Conservation (phyloP, 768 basidiomycete genomes). For the Russula dissimulans region DNA sequence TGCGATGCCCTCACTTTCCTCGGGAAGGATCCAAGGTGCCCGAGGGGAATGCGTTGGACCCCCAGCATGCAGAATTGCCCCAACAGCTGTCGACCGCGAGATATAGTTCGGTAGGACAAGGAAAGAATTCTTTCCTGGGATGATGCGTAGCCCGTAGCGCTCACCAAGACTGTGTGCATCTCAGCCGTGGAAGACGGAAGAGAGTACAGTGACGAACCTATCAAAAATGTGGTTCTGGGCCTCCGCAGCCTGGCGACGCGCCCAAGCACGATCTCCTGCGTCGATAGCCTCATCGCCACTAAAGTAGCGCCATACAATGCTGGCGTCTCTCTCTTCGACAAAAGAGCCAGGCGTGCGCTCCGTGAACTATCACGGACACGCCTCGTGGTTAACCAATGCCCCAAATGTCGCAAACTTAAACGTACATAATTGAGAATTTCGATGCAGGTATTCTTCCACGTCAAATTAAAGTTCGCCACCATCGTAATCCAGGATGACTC, state of each 20-base stretch:
- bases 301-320: slow-evolving; percentile 82
- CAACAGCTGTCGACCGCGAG: slow-evolving; percentile 75
- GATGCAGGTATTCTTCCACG: slow-evolving; percentile 72
- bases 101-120: slow-evolving; percentile 77
- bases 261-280: slow-evolving; percentile 62
- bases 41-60: slow-evolving; percentile 35
- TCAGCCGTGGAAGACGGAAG: neutral
- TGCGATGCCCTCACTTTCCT: slow-evolving; percentile 32
- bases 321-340: slow-evolving; percentile 75
- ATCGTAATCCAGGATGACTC: slow-evolving; percentile 63
- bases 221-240: slow-evolving; percentile 92
- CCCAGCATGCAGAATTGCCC: slow-evolving; percentile 65
- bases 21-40: slow-evolving; percentile 28
- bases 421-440: slow-evolving; percentile 80
- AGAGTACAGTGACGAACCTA: slow-evolving; percentile 30
- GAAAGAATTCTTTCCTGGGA: slow-evolving; percentile 72
- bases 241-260: slow-evolving; percentile 76
- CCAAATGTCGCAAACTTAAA: slow-evolving; percentile 14
- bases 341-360: slow-evolving; percentile 84
- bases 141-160: slow-evolving; percentile 73
- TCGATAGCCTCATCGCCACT: slow-evolving; percentile 33
- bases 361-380: slow-evolving; percentile 50
- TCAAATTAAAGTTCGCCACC: slow-evolving; percentile 68
- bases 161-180: slow-evolving; percentile 54
- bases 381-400: neutral